Conservation (phyloP, 495 filamentous ascomycete genomes). For the Aspergillus steynii region DNA sequence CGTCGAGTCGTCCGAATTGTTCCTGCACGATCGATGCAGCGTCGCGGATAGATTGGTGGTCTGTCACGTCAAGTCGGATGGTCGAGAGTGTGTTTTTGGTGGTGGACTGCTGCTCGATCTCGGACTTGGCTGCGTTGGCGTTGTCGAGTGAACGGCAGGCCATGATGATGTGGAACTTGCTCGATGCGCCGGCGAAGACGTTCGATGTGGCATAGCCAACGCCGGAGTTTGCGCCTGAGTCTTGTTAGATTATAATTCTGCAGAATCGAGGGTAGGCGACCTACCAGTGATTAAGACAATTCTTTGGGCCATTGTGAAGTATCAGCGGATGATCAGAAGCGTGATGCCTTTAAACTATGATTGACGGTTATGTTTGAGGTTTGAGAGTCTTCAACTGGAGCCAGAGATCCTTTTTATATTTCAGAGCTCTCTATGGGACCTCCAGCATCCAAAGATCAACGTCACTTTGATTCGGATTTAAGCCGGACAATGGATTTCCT, state of each 20-base stretch:
- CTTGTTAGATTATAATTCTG: background rate
- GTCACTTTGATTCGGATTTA: background rate
- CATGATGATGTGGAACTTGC: background rate
- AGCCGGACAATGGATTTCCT: background rate
- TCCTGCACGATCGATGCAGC: background rate
- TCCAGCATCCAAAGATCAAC: too few relatives aligned
- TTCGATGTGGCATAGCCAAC: background rate
- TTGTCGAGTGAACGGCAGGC: background rate
- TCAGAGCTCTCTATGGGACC: too few relatives aligned
- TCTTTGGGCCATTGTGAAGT: background rate
- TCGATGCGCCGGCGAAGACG: background rate
- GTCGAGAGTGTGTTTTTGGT: background rate
- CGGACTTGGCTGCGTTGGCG: background rate
- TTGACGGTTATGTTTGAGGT: too few relatives aligned
- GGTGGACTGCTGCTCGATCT: background rate
- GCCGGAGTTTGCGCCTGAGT: slow-evolving; percentile 1
- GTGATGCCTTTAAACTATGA: too few relatives aligned
- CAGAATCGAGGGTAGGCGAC: background rate
- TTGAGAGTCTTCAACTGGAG: too few relatives aligned
- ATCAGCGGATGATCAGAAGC: too few relatives aligned
- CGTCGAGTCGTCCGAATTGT: background rate
- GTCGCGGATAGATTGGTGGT: background rate
- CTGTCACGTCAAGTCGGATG: background rate
- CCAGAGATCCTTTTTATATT: too few relatives aligned
- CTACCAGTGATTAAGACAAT: background rate